Conservation (phyloP, 441 rosid genomes). For the Viola pubescens region DNA sequence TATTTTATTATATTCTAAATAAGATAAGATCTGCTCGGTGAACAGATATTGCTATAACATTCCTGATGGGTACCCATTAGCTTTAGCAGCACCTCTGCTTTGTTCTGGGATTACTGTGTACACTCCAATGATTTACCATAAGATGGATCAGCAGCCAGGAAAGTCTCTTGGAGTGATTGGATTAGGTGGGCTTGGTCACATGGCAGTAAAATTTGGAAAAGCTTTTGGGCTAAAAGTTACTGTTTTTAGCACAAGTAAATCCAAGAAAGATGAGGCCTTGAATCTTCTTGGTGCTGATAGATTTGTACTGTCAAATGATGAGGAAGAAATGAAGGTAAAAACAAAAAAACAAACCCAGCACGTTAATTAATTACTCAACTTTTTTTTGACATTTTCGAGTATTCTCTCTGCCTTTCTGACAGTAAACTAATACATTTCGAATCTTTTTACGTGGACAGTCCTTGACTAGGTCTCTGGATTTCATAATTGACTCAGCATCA, state of each 20-base stretch:
- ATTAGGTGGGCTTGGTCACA: slow-evolving; percentile 94
- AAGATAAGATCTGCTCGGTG: no score
- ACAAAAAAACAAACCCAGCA: not conserved
- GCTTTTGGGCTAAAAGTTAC: slow-evolving; percentile 82
- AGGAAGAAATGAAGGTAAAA: slow-evolving; percentile 70
- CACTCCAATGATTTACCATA: slow-evolving; percentile 75
- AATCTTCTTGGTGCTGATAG: slow-evolving; percentile 53
- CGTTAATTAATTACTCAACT: not conserved
- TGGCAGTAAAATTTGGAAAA: slow-evolving; percentile 94
- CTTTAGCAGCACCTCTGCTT: slow-evolving; percentile 73
- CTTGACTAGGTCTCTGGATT: slow-evolving; percentile 57
- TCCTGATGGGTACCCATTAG: slow-evolving; percentile 60
- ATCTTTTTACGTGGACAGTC: slow-evolving; percentile 26
- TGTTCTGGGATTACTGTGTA: slow-evolving; percentile 92
- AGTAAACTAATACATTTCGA: not conserved
- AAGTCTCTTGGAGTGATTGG: slow-evolving; percentile 79
- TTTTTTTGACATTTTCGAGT: no score
- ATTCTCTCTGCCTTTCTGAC: no score
- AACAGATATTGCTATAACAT: slow-evolving; percentile 75
- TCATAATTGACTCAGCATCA: slow-evolving; percentile 74
- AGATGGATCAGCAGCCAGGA: slow-evolving; percentile 69
- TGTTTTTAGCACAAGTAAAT: slow-evolving; percentile 73
- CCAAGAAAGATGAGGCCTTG: slow-evolving; percentile 80
- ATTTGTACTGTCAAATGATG: slow-evolving; percentile 65
- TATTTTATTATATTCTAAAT: no score